Evolutionary conservation across 2,329 filamentous ascomycete genomes (phyloP).

Genomic region (Aureobasidium lini): DNA sequence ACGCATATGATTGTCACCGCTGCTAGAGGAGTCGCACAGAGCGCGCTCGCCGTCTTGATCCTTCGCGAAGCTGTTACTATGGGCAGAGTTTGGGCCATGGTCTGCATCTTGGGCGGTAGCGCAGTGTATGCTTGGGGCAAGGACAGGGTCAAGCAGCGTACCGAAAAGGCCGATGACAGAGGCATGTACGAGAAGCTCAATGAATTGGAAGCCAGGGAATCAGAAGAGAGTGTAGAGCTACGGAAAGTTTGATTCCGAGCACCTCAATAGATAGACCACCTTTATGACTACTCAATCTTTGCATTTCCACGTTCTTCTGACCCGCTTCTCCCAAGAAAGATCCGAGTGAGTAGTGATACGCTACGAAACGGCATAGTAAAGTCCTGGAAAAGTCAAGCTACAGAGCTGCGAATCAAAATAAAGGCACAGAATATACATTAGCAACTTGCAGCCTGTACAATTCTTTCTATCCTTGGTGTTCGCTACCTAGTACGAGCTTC

Average conservation of each 20-base stretch:
- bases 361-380: no score
- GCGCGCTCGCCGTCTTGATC: slow-evolving; percentile 3
- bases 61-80: slow-evolving; percentile 3
- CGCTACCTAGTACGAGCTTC: no score
- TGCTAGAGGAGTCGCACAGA: slow-evolving; percentile 2
- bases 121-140: slow-evolving; percentile 11
- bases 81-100: slow-evolving; percentile 8
- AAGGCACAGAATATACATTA: no score
- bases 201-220: background rate
- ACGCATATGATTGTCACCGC: slow-evolving; percentile 14
- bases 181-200: slow-evolving; percentile 2
- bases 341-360: no score
- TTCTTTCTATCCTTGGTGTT: no score
- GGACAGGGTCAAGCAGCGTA: slow-evolving; percentile 1
- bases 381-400: no score
- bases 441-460: no score
- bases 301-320: no score
- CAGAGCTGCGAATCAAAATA: no score
- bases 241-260: background rate
- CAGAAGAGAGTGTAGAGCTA: slow-evolving; percentile 3
- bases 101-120: slow-evolving; percentile 9
- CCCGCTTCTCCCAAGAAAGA: no score
- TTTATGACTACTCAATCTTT: no score
- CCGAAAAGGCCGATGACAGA: background rate
- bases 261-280: no score